Percentiles rank a stretch among this genome's conserved stretches.
These are phyloP conservation scores for Lichtheimia corymbifera DNA, from an alignment of 371 early-diverging fungal species.

Conservation along the genomic window DNA sequence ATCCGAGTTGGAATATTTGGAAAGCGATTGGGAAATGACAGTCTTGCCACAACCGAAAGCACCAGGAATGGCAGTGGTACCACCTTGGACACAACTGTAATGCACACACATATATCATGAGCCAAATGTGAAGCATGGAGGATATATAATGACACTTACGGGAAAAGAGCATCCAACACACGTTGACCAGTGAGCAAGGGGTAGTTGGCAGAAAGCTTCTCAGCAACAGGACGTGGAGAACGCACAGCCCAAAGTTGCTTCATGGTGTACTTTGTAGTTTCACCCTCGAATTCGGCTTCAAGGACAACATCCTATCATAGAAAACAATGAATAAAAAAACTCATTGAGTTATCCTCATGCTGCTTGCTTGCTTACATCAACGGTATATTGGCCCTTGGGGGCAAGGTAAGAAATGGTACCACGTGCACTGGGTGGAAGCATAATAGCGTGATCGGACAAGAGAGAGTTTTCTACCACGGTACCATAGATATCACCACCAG, in stretches of 20 bases:
- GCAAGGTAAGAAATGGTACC: slow-evolving; percentile 98
- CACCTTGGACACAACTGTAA: slow-evolving; percentile 96
- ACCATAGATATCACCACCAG: slow-evolving; percentile 99
- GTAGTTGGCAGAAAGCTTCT: slow-evolving; percentile 95
- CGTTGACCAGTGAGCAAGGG: slow-evolving; percentile 99
- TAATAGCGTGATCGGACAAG: slow-evolving; percentile 89
- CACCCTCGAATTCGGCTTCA: slow-evolving; percentile 94
- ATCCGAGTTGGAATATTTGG: slow-evolving; percentile 99
- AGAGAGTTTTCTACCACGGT: slow-evolving; percentile 97
- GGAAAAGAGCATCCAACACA: slow-evolving; percentile 99
- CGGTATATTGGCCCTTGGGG: slow-evolving; percentile 92
- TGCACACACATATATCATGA: background rate
- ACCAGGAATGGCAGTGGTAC: slow-evolving; percentile 99
- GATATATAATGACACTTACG: slow-evolving; percentile 58
- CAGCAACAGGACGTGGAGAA: slow-evolving; percentile 96
- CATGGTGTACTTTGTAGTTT: slow-evolving; percentile 90
- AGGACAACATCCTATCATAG: slow-evolving; percentile 80
- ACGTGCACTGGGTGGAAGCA: slow-evolving; percentile 93
- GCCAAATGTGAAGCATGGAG: background rate
- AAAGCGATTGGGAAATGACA: slow-evolving; percentile 99
- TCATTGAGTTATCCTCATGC: background rate
- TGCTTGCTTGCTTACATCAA: slow-evolving; percentile 55
- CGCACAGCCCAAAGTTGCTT: slow-evolving; percentile 99
- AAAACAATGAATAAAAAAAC: slow-evolving; percentile 3
- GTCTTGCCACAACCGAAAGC: slow-evolving; percentile 99